Evolutionary conservation across 371 early-diverging fungal genomes (phyloP).

Genomic region (Blastocladiella emersonii): DNA sequence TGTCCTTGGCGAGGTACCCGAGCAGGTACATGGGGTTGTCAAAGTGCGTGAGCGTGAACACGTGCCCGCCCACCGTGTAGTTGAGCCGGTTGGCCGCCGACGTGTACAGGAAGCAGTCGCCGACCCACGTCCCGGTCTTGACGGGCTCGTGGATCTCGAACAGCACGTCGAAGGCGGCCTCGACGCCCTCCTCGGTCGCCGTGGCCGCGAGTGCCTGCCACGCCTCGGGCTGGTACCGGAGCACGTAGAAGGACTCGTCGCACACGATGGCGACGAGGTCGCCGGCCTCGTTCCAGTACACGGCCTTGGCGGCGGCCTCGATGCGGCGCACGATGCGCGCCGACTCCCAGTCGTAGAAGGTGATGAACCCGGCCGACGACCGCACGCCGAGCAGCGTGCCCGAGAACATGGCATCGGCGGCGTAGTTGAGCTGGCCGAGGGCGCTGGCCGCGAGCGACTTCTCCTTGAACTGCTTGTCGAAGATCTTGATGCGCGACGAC

Average conservation of each 20-base stretch:
- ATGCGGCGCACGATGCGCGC: conserved; percentile 82
- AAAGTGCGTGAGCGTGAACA: conserved; percentile 85
- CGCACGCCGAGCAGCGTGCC: conserved; percentile 84
- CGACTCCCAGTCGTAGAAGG: conserved; percentile 94
- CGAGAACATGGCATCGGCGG: conserved; percentile 86
- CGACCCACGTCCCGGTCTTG: conserved; percentile 90
- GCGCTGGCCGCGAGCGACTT: conserved; percentile 40
- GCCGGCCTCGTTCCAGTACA: conserved; percentile 87
- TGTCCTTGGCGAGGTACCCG: conserved; percentile 87
- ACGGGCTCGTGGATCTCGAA: conserved; percentile 79
- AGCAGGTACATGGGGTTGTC: conserved; percentile 77
- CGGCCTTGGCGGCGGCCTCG: conserved; percentile 73
- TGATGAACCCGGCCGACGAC: conserved; percentile 54
- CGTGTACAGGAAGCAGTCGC: conserved; percentile 95
- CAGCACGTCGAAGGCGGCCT: conserved; percentile 89
- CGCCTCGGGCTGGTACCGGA: conserved; percentile 66
- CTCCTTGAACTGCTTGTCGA: conserved; percentile 79
- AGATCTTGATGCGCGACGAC: conserved; percentile 64
- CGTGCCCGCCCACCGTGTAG: conserved; percentile 85
- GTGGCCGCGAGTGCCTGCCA: conserved; percentile 36
- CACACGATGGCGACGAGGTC: conserved; percentile 83
- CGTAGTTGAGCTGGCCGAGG: conserved; percentile 50
- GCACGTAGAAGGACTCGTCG: conserved; percentile 81
- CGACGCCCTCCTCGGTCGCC: conserved; percentile 83
- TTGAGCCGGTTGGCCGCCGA: conserved; percentile 76